phyloP scores from a whole-genome alignment of 768 basidiomycete species.

The Podaxis sp. region DNA sequence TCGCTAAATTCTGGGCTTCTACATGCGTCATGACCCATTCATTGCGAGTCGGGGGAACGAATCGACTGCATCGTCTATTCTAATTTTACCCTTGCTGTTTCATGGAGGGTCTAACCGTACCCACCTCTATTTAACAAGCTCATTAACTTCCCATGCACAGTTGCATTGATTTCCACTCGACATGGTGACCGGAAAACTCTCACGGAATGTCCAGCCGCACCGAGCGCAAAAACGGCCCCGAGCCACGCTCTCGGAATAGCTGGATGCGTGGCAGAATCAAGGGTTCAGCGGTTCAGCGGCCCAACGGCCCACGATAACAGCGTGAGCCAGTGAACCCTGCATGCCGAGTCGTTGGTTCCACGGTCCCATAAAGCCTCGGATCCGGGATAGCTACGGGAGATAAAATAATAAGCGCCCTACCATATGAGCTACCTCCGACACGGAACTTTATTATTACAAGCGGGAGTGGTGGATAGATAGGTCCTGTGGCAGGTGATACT shows the following conservation, averaged over 20 bases:
- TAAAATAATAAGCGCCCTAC: neutral
- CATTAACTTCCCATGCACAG: neutral
- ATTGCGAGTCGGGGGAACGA: neutral
- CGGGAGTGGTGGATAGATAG: neutral
- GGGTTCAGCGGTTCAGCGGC: neutral
- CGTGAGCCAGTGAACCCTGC: neutral
- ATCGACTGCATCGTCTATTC: neutral
- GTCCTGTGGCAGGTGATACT: neutral
- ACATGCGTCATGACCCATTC: neutral
- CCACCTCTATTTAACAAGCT: neutral
- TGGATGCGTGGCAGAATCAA: neutral
- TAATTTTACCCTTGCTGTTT: too few species aligned
- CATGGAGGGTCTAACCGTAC: neutral
- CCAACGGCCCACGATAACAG: neutral
- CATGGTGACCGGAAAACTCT: neutral
- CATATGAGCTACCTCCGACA: constrained; percentile 3
- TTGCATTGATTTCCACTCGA: neutral
- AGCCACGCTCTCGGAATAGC: neutral
- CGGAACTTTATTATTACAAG: constrained; percentile 7
- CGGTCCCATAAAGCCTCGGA: neutral
- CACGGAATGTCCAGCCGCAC: neutral
- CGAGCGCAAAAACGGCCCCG: neutral
- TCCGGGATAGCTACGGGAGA: neutral
- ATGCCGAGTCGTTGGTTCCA: neutral
- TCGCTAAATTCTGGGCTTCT: neutral